These are phyloP conservation scores for Trichoderma sp. DNA, from an alignment of 2,329 filamentous ascomycete genomes.

Conservation along the genomic window DNA sequence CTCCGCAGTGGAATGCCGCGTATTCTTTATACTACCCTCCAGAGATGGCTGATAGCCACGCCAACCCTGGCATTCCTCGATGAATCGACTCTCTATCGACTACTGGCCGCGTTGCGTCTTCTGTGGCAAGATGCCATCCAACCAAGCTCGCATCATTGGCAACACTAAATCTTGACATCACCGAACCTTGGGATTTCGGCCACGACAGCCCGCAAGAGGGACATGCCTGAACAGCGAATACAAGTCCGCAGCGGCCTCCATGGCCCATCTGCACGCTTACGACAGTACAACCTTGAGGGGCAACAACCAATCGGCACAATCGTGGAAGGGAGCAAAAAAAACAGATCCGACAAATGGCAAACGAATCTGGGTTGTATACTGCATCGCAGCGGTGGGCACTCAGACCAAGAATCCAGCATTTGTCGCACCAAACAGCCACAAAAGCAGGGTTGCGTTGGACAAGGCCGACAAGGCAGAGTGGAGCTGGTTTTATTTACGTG, in stretches of 20 bases:
- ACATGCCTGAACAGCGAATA: not conserved
- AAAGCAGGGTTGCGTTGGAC: not conserved
- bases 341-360: not conserved
- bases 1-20: constrained; percentile 19
- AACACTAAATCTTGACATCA: not conserved
- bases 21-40: constrained; percentile 7
- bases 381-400: not conserved
- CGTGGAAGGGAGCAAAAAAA: not conserved
- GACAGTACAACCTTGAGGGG: not conserved
- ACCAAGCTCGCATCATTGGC: not conserved
- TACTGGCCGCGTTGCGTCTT: not conserved
- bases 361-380: not conserved
- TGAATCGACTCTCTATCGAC: not conserved
- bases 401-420: not conserved
- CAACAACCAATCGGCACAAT: not conserved
- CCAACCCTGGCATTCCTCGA: not conserved
- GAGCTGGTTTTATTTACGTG: constrained; percentile 4
- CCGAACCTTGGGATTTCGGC: not conserved
- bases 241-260: not conserved
- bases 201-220: not conserved
- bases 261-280: constrained; percentile 5
- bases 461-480: not conserved
- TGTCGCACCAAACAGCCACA: not conserved
- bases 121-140: not conserved
- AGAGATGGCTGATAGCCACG: not conserved